A percentile compares a stretch with the other conserved stretches of the same genome.
phyloP scores from a whole-genome alignment of 2,329 filamentous ascomycete genomes.

The Venturia pyrina region DNA sequence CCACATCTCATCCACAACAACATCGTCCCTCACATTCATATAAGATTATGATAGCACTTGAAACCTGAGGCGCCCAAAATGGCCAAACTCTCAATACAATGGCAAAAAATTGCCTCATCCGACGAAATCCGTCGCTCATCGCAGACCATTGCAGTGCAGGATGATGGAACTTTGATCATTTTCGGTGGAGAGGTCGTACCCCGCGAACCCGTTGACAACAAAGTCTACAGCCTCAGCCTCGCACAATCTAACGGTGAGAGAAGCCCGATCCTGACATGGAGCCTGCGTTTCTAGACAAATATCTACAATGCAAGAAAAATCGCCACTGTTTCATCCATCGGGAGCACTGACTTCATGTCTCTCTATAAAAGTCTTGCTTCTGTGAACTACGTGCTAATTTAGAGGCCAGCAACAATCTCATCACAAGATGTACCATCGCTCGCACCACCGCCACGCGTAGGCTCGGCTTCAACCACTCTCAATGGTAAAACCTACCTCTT shows the following conservation, averaged over 20 bases:
- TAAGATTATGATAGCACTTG: not conserved
- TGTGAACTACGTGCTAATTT: not conserved
- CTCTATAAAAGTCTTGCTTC: not conserved
- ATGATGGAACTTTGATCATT: slow-evolving; percentile 48
- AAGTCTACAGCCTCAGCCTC: slow-evolving; percentile 56
- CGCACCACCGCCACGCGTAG: slow-evolving; percentile 59
- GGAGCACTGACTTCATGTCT: not conserved
- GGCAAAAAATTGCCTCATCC: slow-evolving; percentile 12
- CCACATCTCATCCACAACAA: too few species aligned
- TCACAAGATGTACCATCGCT: slow-evolving; percentile 18
- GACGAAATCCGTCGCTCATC: slow-evolving; percentile 58
- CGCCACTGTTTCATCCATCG: too few species aligned
- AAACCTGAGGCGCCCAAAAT: not conserved
- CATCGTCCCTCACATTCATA: not conserved
- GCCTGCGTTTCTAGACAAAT: too few species aligned
- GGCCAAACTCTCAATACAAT: slow-evolving; percentile 1
- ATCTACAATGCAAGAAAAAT: too few species aligned
- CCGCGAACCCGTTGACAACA: slow-evolving; percentile 60
- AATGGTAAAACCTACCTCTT: slow-evolving; percentile 68
- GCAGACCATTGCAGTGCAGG: slow-evolving; percentile 55
- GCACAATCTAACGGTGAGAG: slow-evolving; percentile 14
- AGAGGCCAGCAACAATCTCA: slow-evolving; percentile 20
- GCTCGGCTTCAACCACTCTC: slow-evolving; percentile 60
- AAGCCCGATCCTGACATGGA: too few species aligned
- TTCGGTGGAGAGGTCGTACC: slow-evolving; percentile 68